A percentile compares a stretch with the other conserved stretches of the same genome.
phyloP scores from a whole-genome alignment of 2,329 filamentous ascomycete species.

The Mariannaea sp. region DNA sequence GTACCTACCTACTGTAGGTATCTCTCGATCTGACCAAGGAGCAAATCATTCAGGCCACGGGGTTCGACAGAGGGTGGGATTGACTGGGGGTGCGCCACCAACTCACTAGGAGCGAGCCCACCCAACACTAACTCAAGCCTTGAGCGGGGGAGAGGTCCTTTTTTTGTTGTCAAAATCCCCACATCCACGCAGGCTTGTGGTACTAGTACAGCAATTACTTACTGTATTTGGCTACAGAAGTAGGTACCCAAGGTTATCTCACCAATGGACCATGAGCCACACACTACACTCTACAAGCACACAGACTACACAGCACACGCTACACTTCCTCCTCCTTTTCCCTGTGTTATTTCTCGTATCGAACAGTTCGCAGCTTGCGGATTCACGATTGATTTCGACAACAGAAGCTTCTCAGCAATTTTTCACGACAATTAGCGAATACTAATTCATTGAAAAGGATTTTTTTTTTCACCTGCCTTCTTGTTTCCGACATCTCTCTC shows the following conservation, averaged over 20 bases:
- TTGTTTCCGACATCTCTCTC: too few species aligned
- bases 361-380: background rate
- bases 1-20: background rate
- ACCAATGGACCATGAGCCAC: background rate
- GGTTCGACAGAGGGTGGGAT: slow-evolving; percentile 4
- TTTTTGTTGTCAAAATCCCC: slow-evolving; percentile 4
- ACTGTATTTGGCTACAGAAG: too few species aligned
- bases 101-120: background rate
- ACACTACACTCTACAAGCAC: too few species aligned
- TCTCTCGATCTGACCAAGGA: background rate
- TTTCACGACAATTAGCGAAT: background rate
- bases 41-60: slow-evolving; percentile 21
- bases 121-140: background rate
- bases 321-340: slow-evolving; percentile 17
- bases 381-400: background rate
- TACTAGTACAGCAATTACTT: background rate
- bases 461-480: too few species aligned
- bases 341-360: background rate
- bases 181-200: slow-evolving; percentile 3
- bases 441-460: slow-evolving; percentile 8
- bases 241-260: background rate
- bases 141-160: too few species aligned
- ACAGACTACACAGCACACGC: too few species aligned
- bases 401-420: background rate
- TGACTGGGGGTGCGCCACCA: slow-evolving; percentile 5